These are phyloP conservation scores for Coemansia sp. DNA, from an alignment of 192 early-diverging fungal genomes.

Conservation along the genomic window DNA sequence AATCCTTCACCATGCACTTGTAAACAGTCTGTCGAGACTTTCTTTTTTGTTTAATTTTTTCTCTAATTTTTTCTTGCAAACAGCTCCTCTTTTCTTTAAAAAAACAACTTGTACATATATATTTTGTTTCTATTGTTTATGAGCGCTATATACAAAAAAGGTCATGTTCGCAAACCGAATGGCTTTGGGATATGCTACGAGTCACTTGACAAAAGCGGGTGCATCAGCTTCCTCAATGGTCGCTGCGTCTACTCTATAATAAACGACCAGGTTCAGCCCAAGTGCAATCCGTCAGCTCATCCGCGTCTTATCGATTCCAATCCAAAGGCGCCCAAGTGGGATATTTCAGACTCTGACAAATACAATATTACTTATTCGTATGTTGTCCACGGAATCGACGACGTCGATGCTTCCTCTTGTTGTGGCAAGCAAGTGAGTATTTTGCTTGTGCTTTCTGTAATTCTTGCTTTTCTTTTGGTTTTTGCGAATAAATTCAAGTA, in stretches of 20 bases:
- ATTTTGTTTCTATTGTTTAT: not conserved
- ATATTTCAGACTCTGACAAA: not conserved
- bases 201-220: not conserved
- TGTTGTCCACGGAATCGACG: not conserved
- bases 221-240: not conserved
- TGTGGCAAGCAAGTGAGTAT: not conserved
- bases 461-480: not conserved
- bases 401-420: not conserved
- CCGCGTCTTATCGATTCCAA: not conserved
- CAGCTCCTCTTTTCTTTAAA: too few species aligned
- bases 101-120: too few species aligned
- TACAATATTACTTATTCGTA: not conserved
- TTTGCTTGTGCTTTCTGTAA: not conserved
- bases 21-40: too few species aligned
- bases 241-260: not conserved
- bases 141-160: not conserved
- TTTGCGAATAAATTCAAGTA: not conserved
- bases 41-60: too few species aligned
- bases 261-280: not conserved
- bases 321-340: not conserved
- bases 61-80: too few species aligned
- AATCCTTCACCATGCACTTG: too few species aligned
- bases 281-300: not conserved
- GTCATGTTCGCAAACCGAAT: not conserved
- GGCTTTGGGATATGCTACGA: constrained; percentile 8